These are phyloP conservation scores for Hypoxylon sp. DNA, from an alignment of 2,329 filamentous ascomycete species.

Conservation along the genomic window DNA sequence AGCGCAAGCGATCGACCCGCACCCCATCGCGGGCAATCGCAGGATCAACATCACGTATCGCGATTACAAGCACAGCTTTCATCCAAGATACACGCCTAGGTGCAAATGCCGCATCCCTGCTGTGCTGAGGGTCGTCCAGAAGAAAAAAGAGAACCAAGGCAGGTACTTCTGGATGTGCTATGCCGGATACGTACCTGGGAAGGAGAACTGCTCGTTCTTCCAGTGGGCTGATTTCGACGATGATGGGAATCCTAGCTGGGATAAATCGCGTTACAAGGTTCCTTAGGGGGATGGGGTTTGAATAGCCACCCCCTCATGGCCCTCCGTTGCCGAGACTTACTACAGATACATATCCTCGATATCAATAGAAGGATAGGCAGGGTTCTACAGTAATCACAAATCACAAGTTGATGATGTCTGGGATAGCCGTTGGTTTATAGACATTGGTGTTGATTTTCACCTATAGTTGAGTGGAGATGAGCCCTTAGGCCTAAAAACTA, in stretches of 20 bases:
- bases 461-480: neutral
- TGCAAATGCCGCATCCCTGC: constrained; percentile 78
- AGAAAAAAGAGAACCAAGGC: constrained; percentile 77
- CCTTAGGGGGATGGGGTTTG: neutral
- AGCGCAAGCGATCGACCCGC: constrained; percentile 79
- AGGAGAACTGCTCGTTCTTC: constrained; percentile 78
- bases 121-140: constrained; percentile 80
- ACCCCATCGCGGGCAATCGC: constrained; percentile 80
- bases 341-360: neutral
- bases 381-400: neutral
- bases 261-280: constrained; percentile 40
- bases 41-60: constrained; percentile 96
- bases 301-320: neutral
- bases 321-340: neutral
- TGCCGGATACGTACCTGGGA: constrained; percentile 74
- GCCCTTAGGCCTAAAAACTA: neutral
- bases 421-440: neutral
- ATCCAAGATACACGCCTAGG: constrained; percentile 78
- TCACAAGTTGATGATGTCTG: too few species aligned
- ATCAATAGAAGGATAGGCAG: neutral
- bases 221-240: constrained; percentile 88
- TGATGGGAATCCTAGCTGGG: constrained; percentile 80
- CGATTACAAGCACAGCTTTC: constrained; percentile 79
- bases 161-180: constrained; percentile 96
- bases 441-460: neutral